Base-by-base conservation (phyloP, 1,139 yeast genomes). In the Pichia sp. region DNA sequence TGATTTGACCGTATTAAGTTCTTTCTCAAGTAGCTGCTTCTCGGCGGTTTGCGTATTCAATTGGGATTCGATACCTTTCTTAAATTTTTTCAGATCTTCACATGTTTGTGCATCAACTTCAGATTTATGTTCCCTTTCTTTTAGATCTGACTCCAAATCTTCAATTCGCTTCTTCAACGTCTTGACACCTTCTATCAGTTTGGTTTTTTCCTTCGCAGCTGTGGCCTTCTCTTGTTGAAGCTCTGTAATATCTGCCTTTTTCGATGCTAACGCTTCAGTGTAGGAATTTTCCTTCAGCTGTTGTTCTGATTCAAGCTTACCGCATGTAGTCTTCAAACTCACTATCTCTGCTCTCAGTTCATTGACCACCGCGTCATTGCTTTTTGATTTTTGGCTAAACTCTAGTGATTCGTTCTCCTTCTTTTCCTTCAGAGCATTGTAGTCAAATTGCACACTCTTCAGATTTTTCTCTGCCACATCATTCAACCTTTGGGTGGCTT, bases 401-500 rank as follows among this genome's bases (percentile, higher is more conserved):
- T 34, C 15, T 1, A 16, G 13, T 13, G 29, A 10, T 20, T 29
- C 27, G 9, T 16, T 12, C 5, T 31, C 27, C 3, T 18, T 25
- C 5, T 20, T 13, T 3, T 12, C 15, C 15, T 29, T 27, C 11
- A 31, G 6, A 7, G 23, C 14, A 6, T n/a, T 17, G 8, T 22
- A 15, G 3, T 30, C 35, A 2, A 26, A 3, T 23, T 27, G 19
- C 6, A 18, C 12, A 2, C 20, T 3, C 17, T 28, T 19, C 16
- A 18, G 6, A 18, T 29, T 19, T 17, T 21, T n/a, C 14, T 30
- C 35, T 6, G 34, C 29, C 16, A 26, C 12, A 9, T 23, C 23
- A 4, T 32, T 32, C 9, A 33, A 29, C 8, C 37, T 32, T 2
- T 22, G 25, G 11, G 37, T 29, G 16, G 12, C 28, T n/a, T 34